Percentiles rank a stretch among this genome's conserved stretches.
Conservation (phyloP, 345 rosid genomes). For the Rhodamnia argentea region DNA sequence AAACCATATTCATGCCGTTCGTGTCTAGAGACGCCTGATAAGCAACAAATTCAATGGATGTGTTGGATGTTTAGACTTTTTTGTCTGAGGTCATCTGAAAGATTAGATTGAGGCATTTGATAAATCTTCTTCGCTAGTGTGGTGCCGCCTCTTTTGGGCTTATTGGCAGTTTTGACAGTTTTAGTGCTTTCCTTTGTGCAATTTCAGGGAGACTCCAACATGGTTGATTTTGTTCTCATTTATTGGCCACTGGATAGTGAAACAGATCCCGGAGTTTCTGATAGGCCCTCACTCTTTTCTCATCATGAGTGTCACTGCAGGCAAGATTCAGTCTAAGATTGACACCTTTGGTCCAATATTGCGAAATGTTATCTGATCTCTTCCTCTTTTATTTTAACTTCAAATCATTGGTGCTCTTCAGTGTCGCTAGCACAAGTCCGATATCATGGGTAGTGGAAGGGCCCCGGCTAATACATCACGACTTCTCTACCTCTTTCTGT, state of each 20-base stretch:
- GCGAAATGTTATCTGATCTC: not conserved
- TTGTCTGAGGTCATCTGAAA: not conserved
- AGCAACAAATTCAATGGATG: not conserved
- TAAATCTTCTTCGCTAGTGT: not conserved
- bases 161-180: not conserved
- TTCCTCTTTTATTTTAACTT: not conserved
- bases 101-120: too few relatives aligned
- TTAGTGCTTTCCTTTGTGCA: not conserved
- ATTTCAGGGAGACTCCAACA: conserved; percentile 40
- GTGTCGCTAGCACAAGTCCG: conserved; percentile 50
- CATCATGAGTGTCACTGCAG: conserved; percentile 81
- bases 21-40: not conserved
- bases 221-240: conserved; percentile 70
- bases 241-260: conserved; percentile 30
- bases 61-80: not conserved
- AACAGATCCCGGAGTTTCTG: conserved; percentile 22
- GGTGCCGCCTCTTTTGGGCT: not conserved
- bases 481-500: conserved; percentile 54
- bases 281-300: conserved; percentile 39
- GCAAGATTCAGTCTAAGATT: conserved; percentile 18
- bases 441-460: conserved; percentile 73
- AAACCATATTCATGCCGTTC: not conserved
- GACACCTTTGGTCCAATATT: not conserved
- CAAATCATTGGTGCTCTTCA: conserved; percentile 10
- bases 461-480: conserved; percentile 43